Conservation (phyloP, 2,329 filamentous ascomycete genomes). For the Magnaporthiopsis incrustans region DNA sequence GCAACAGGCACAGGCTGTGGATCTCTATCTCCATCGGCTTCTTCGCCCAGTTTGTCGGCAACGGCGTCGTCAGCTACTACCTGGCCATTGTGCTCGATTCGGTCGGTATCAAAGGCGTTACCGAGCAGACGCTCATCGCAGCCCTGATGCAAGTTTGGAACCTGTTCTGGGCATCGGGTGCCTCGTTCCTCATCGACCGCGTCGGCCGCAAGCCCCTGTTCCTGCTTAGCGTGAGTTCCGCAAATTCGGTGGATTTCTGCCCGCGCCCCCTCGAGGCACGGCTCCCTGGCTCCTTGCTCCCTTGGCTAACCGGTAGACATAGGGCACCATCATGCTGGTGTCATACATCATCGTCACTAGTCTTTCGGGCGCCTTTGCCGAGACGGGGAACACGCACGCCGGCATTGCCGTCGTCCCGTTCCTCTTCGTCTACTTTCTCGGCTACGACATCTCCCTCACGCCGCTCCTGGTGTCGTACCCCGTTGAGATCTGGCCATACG, state of each 20-base stretch:
- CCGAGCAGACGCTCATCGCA: slow-evolving; percentile 10
- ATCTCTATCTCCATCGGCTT: slow-evolving; percentile 25
- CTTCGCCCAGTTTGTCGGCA: slow-evolving; percentile 17
- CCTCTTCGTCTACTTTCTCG: slow-evolving; percentile 28
- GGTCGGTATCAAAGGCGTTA: slow-evolving; percentile 13
- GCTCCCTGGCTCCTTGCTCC: no score
- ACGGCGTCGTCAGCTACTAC: slow-evolving; percentile 11
- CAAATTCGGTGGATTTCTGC: no score
- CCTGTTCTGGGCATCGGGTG: slow-evolving; percentile 12
- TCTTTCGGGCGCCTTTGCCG: slow-evolving; percentile 7
- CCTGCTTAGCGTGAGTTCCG: slow-evolving; percentile 2
- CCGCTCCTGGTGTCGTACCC: slow-evolving; percentile 20
- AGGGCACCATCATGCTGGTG: slow-evolving; percentile 18
- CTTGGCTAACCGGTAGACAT: no score
- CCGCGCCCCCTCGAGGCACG: no score
- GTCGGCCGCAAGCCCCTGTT: slow-evolving; percentile 19
- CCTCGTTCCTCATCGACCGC: slow-evolving; percentile 20
- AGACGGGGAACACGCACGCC: slow-evolving; percentile 15
- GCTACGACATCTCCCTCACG: slow-evolving; percentile 28
- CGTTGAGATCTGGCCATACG: slow-evolving; percentile 30
- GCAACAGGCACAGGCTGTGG: slow-evolving; percentile 8
- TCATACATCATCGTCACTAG: slow-evolving; percentile 19
- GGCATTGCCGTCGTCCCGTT: slow-evolving; percentile 21
- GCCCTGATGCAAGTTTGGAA: slow-evolving; percentile 20
- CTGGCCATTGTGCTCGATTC: slow-evolving; percentile 11